Conservation (phyloP, 208 protist species). For the Spongospora subterranea region DNA sequence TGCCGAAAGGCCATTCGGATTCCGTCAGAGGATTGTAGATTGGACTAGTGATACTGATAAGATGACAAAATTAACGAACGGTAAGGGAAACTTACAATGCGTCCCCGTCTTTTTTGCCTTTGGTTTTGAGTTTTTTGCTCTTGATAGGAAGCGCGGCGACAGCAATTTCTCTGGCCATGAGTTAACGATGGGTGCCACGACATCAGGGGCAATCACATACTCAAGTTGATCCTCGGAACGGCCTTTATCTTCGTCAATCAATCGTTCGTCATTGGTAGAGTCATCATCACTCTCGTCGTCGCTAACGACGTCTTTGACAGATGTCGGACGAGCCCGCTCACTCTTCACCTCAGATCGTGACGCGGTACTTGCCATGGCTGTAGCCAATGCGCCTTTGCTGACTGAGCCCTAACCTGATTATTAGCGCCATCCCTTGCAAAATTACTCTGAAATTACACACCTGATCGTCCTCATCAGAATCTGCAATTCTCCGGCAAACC, state of each 20-base stretch:
- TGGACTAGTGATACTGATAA: not conserved
- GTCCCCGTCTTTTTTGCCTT: not conserved
- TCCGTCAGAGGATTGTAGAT: slow-evolving; percentile 1
- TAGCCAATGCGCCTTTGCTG: not conserved
- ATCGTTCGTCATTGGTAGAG: not conserved
- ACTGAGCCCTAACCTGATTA: too few relatives aligned
- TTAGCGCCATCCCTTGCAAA: too few relatives aligned
- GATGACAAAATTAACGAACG: not conserved
- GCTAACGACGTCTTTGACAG: not conserved
- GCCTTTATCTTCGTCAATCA: not conserved
- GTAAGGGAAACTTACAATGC: not conserved
- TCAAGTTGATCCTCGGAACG: not conserved
- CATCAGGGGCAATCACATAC: not conserved
- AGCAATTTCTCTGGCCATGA: not conserved
- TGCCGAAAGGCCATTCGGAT: not conserved
- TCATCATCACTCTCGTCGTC: not conserved
- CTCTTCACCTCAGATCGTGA: not conserved
- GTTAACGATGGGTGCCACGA: not conserved
- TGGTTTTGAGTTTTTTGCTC: not conserved
- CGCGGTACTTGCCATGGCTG: not conserved
- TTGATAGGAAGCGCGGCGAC: not conserved
- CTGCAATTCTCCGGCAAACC: not conserved
- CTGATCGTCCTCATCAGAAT: not conserved
- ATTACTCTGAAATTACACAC: too few relatives aligned
- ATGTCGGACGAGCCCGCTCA: not conserved